Conservation (phyloP, 352 stramenopile genomes). For the Phytophthora boehmeriae region DNA sequence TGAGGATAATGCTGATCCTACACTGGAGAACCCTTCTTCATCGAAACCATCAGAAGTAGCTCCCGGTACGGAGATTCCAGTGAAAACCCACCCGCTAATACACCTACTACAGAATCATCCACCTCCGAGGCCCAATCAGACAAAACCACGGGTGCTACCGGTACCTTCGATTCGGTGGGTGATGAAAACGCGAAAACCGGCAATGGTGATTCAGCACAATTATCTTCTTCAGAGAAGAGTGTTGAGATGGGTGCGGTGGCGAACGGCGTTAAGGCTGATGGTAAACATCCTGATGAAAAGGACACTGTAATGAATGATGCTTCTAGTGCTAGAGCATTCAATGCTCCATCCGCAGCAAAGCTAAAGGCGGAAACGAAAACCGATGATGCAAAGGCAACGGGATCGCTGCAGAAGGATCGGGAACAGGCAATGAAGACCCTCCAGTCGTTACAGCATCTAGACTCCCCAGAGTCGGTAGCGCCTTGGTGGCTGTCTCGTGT, state of each 20-base stretch:
- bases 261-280: not conserved
- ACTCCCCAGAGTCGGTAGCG: constrained; percentile 36
- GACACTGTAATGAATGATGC: not conserved
- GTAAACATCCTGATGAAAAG: not conserved
- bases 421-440: constrained; percentile 50
- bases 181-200: constrained; percentile 4
- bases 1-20: not conserved
- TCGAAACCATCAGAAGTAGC: constrained; percentile 2
- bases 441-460: constrained; percentile 43
- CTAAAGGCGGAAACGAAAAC: not conserved
- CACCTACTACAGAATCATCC: constrained; percentile 2
- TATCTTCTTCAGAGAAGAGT: not conserved
- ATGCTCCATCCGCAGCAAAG: not conserved
- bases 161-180: not conserved
- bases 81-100: constrained; percentile 5
- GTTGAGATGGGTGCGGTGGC: not conserved
- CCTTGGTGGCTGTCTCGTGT: constrained; percentile 83
- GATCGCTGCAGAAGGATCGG: constrained; percentile 27
- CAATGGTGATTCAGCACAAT: constrained; percentile 5
- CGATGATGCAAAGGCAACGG: not conserved
- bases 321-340: not conserved
- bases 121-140: constrained; percentile 4
- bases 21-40: not conserved
- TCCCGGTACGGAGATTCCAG: not conserved
- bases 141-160: not conserved